Base-by-base conservation (phyloP, 2,329 filamentous ascomycete species). In the Davidsoniella australis region DNA sequence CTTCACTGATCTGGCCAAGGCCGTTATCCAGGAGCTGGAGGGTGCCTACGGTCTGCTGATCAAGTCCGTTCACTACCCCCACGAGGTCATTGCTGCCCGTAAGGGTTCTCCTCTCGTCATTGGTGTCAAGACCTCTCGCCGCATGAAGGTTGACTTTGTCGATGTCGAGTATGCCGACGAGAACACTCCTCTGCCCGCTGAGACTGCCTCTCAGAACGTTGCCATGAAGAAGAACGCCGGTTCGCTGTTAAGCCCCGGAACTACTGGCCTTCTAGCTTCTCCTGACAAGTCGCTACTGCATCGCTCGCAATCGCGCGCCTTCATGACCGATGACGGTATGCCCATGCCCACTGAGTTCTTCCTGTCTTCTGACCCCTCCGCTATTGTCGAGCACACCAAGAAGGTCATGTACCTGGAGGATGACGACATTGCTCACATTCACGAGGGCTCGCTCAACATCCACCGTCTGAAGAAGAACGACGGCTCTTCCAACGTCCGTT, bases 121-220 rank as follows among this genome's bases (percentile, higher is more conserved):
- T 59, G 91, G 91, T 69, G 91, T 98, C 64, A 85, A 87, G 71
- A 96, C 91, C 50, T 76, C 87, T 68, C 93, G 84, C 74, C 94
- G 94, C 72, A 96, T 98, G 91, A 98, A 96, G 82, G 91, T 98
- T 55, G 91, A 98, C 71, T 98, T 98, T 62, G 91, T 98, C 64
- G 91, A 98, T 64, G 91, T 98, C 54, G 91, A 98, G 70, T 96
- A 89, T 66, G 83, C 82, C 47, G 87, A 94, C 61, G 86, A 94
- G 59, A 80, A 81, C 60, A 73, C 71, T 57, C 76, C 83, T 57
- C 82, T 98, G 54, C 82, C 91, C 37, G 91, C 91, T 48, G 91
- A 98, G 76, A 80, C 81, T 57, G 91, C 91, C 54, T 89, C 89
- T 53, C 91, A 98, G 71, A 96, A 95, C 63, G 86, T 87, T 54